Conservation (phyloP, 1,284 basidiomycete genomes). For the Ceratobasidium sp. region DNA sequence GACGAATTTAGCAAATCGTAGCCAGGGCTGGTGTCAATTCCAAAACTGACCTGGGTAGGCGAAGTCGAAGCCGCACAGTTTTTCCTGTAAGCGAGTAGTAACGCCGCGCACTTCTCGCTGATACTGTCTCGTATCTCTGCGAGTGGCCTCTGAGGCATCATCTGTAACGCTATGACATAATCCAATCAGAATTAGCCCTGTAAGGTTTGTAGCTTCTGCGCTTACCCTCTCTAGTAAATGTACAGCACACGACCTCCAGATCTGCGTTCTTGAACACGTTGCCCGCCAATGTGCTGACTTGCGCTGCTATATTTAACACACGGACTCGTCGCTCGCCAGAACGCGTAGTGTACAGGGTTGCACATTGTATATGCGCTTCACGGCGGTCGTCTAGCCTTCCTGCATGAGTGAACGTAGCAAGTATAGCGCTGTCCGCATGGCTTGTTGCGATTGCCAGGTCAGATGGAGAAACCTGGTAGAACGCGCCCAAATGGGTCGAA, state of each 20-base stretch:
- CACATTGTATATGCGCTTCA: conserved; percentile 89
- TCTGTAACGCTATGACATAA: conserved; percentile 69
- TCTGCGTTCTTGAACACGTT: conserved; percentile 95
- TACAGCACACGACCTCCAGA: conserved; percentile 83
- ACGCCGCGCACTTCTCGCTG: conserved; percentile 84
- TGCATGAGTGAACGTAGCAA: conserved; percentile 72
- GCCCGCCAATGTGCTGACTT: conserved; percentile 79
- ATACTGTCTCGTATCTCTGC: conserved; percentile 84
- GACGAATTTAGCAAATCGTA: conserved; percentile 22
- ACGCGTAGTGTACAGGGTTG: conserved; percentile 86
- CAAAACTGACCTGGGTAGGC: conserved; percentile 74
- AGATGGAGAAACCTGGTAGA: conserved; percentile 55
- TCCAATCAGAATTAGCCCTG: background rate
- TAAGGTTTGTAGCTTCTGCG: conserved; percentile 40
- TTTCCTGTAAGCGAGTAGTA: conserved; percentile 88
- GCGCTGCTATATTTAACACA: conserved; percentile 85
- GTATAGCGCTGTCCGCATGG: conserved; percentile 84
- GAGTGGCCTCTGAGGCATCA: conserved; percentile 71
- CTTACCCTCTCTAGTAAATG: conserved; percentile 83
- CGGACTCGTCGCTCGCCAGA: conserved; percentile 87
- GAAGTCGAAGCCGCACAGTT: conserved; percentile 89
- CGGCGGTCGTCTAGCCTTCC: conserved; percentile 74
- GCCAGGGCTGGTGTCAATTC: background rate
- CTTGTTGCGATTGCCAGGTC: conserved; percentile 85
- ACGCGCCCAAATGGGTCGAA: conserved; percentile 35